Conservation (phyloP, 192 early-diverging fungal genomes). For the Coemansia sp. region DNA sequence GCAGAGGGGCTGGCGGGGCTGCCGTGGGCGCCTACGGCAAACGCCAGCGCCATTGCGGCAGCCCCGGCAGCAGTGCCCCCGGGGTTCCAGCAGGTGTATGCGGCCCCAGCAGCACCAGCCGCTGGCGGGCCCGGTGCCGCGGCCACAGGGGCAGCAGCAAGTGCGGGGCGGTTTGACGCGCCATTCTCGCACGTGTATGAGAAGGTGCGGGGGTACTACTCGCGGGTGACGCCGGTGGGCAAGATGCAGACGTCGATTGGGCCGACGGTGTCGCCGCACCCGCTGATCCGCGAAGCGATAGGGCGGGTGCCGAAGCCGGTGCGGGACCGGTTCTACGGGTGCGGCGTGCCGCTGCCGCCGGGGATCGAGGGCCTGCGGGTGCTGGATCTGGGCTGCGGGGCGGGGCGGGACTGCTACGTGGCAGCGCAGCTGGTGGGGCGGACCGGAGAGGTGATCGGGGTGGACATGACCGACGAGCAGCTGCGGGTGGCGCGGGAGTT, state of each 20-base stretch:
- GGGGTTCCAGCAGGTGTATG: conserved; percentile 29
- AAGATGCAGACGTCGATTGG: conserved; percentile 46
- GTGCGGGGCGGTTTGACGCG: conserved; percentile 4
- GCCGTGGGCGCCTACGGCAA: conserved; percentile 36
- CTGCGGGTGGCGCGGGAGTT: conserved; percentile 35
- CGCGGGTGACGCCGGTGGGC: conserved; percentile 44
- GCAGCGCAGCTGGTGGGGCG: conserved; percentile 47
- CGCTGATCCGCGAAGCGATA: conserved; percentile 35
- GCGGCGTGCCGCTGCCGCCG: conserved; percentile 42
- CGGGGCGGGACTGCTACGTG: conserved; percentile 52
- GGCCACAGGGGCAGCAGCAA: not conserved
- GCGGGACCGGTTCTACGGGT: conserved; percentile 43
- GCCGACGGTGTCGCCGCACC: conserved; percentile 28
- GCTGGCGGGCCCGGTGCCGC: not conserved
- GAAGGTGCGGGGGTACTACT: conserved; percentile 53
- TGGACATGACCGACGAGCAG: conserved; percentile 56
- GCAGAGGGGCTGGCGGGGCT: conserved; percentile 41
- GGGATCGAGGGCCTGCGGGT: conserved; percentile 48
- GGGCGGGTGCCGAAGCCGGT: conserved; percentile 33
- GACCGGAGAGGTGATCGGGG: conserved; percentile 41
- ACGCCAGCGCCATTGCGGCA: conserved; percentile 31
- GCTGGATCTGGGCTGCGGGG: conserved; percentile 51
- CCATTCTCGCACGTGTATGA: conserved; percentile 46
- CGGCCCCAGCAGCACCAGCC: conserved; percentile 10
- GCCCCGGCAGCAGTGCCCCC: conserved; percentile 25